phyloP scores from a whole-genome alignment of 768 basidiomycete genomes.

The Rhodotorula diobovata region DNA sequence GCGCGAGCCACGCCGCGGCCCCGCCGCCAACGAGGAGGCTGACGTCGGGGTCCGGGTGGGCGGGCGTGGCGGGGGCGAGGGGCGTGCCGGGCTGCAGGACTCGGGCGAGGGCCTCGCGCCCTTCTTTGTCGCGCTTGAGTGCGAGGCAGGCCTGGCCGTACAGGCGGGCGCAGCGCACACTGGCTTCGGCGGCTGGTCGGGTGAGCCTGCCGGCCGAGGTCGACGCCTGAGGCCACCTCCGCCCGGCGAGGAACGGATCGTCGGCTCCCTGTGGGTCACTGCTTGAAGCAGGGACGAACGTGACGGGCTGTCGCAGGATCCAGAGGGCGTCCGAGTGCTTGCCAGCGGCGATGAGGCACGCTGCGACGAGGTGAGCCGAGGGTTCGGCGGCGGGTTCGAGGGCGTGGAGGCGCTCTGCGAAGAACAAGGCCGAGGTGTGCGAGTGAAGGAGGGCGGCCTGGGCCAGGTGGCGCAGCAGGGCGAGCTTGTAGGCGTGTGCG shows the following conservation, averaged over 20 bases:
- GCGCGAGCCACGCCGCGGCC: neutral
- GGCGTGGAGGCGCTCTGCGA: conserved; percentile 76
- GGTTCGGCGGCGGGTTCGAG: conserved; percentile 69
- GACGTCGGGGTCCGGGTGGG: conserved; percentile 1
- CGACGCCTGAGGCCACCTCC: neutral
- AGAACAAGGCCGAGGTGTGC: conserved; percentile 69
- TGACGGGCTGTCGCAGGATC: conserved; percentile 53
- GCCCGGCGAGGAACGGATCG: conserved; percentile 1
- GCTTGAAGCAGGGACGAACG: too few relatives aligned
- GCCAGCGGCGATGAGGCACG: conserved; percentile 63
- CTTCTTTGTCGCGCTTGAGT: conserved; percentile 71
- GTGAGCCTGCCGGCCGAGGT: conserved; percentile 44
- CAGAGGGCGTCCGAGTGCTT: conserved; percentile 71
- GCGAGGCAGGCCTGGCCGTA: conserved; percentile 69
- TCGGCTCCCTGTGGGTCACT: neutral
- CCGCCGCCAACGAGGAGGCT: neutral
- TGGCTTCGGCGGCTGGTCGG: conserved; percentile 58
- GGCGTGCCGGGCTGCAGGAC: conserved; percentile 52
- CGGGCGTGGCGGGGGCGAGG: conserved; percentile 52
- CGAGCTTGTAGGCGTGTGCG: neutral
- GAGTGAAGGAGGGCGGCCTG: conserved; percentile 7
- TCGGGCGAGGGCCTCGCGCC: conserved; percentile 46
- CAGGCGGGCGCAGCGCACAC: conserved; percentile 71
- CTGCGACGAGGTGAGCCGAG: conserved; percentile 78
- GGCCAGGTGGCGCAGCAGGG: conserved; percentile 18